Base-by-base conservation (phyloP, 257 asterid genomes). In the Scutellaria galericulata region DNA sequence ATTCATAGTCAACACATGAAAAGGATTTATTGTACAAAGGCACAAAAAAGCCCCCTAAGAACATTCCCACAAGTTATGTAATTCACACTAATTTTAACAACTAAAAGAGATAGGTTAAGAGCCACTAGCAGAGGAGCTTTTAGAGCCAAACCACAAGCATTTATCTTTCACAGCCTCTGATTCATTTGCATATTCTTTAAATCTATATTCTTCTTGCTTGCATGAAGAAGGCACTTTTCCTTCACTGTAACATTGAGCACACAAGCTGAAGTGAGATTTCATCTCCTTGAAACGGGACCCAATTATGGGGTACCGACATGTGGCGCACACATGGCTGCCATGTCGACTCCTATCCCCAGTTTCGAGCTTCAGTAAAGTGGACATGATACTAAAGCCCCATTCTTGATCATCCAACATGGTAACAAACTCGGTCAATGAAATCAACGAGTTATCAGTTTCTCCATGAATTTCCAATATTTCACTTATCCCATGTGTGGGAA, bases 231-330 rank as follows among this genome's bases (percentile, higher is more conserved):
- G 98, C 66, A 95, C 96, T 85, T 89, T 95, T 65, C 98, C 96
- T 69, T 90, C 98, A 14, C 92, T 86, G 77, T 92, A 95, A 72
- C 99, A 95, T 60, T 87, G 96, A 67, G 94, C 58, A 45, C 99
- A 95, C 74, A 95, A 73, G 78, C 96, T 95, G 45, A 92, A 79
- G 55, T 83, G 90, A 0, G 89, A 82, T 77, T 87, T 90, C 86
- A 81, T 83, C 80, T 95, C 99, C 84, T 82, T 90, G 77, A 92
- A 95, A 3, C 99, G 90, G n/a, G 97, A 88, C 12, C 99, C 99
- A 4, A 92, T 90, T 11, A 95, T 82, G 1, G 98, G 98, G 45
- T 95, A 95, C 13, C 91, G 82, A 65, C 99, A 95, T 37, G 95
- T 86, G 0, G 89, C 88, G 68, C 99, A 95, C 45, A 85, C 83